These are phyloP conservation scores for Aspergillus baeticus DNA, from an alignment of 495 filamentous ascomycete species.

Conservation along the genomic window DNA sequence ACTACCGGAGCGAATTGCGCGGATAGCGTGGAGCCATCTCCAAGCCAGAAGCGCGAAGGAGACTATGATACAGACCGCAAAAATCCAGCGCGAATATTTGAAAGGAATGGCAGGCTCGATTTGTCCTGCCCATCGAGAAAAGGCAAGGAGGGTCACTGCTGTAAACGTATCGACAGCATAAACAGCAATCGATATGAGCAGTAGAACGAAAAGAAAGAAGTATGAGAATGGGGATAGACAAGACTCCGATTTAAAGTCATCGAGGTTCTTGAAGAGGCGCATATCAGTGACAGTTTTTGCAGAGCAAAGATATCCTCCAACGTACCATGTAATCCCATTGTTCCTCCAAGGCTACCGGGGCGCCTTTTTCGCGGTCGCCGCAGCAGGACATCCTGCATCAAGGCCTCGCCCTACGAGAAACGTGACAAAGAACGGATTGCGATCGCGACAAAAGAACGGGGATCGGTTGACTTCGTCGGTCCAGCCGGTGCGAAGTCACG, in stretches of 20 bases:
- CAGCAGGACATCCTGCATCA: conserved; percentile 66
- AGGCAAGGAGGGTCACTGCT: conserved; percentile 83
- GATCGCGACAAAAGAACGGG: conserved; percentile 3
- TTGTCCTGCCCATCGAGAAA: conserved; percentile 67
- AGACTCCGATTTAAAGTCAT: conserved; percentile 81
- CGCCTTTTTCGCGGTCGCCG: conserved; percentile 63
- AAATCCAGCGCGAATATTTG: conserved; percentile 81
- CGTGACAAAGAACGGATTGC: conserved; percentile 9
- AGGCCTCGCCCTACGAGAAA: conserved; percentile 36
- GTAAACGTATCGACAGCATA: conserved; percentile 92
- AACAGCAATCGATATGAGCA: conserved; percentile 75
- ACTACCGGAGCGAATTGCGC: conserved; percentile 76
- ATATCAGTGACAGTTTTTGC: not conserved
- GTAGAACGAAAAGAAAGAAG: conserved; percentile 74
- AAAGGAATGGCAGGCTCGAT: conserved; percentile 68
- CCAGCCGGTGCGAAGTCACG: conserved; percentile 43
- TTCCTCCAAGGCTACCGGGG: conserved; percentile 70
- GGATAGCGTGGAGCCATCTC: conserved; percentile 73
- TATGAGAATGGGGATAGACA: conserved; percentile 79
- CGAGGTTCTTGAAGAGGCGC: conserved; percentile 63
- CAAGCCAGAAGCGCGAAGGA: conserved; percentile 75
- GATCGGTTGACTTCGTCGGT: conserved; percentile 36
- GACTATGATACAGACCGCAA: conserved; percentile 81
- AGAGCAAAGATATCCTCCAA: conserved; percentile 11
- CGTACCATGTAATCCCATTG: conserved; percentile 94